Conservation (phyloP, 352 stramenopile genomes). For the Pythium brassicae region DNA sequence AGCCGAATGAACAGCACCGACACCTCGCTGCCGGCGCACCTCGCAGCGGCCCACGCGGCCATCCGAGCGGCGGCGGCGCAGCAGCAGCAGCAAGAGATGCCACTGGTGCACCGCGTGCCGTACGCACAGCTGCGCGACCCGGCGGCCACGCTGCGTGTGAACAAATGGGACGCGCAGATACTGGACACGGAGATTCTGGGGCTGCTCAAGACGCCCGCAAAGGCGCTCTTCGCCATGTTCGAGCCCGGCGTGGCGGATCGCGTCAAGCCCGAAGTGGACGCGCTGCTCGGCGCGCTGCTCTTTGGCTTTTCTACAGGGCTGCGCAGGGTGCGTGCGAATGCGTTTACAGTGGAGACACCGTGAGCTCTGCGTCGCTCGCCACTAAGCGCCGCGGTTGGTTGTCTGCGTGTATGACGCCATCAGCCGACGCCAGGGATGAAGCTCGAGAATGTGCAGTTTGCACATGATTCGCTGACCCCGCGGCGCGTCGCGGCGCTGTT, state of each 20-base stretch:
- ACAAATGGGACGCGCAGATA: conserved; percentile 82
- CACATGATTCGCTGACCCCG: conserved; percentile 34
- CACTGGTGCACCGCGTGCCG: conserved; percentile 20
- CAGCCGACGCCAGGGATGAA: conserved; percentile 84
- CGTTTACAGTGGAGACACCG: background rate
- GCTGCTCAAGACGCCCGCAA: conserved; percentile 69
- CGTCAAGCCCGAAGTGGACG: conserved; percentile 75
- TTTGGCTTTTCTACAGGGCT: conserved; percentile 67
- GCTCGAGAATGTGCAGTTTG: conserved; percentile 74
- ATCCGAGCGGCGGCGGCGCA: conserved; percentile 25
- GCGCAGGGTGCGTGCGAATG: conserved; percentile 31
- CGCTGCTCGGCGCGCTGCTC: conserved; percentile 40
- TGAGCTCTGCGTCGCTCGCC: background rate
- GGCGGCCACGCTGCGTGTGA: conserved; percentile 58
- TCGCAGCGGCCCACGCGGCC: conserved; percentile 28
- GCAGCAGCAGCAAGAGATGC: background rate
- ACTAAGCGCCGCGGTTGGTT: background rate
- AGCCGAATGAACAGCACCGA: conserved; percentile 8
- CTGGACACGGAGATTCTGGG: conserved; percentile 76
- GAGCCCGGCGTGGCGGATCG: conserved; percentile 55
- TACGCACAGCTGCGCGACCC: conserved; percentile 44
- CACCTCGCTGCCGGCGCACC: conserved; percentile 24
- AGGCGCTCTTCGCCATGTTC: conserved; percentile 80
- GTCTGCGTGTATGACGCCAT: conserved; percentile 1
- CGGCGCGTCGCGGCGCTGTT: conserved; percentile 56